These are phyloP conservation scores for Orbilia javanica DNA, from an alignment of 2,329 filamentous ascomycete genomes.

Conservation along the genomic window DNA sequence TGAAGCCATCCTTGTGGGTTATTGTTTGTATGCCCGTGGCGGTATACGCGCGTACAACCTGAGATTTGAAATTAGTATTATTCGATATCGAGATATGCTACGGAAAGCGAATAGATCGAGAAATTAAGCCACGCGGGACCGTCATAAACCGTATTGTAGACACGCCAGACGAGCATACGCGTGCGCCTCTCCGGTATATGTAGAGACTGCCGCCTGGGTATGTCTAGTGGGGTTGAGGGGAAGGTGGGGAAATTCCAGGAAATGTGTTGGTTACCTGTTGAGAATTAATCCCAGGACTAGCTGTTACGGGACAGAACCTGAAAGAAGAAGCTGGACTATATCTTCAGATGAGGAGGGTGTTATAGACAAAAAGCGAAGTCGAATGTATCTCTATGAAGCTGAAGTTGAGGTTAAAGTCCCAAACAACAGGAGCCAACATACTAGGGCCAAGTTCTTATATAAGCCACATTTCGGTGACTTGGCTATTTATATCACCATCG, in stretches of 20 bases:
- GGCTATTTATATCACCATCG: background rate
- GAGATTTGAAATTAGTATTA: background rate
- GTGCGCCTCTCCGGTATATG: background rate
- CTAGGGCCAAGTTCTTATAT: constrained; percentile 22
- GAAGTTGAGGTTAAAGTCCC: background rate
- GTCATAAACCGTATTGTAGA: background rate
- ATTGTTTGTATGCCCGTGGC: no score
- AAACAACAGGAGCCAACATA: background rate
- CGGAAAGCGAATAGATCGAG: background rate
- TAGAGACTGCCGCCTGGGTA: no score
- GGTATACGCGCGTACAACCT: background rate
- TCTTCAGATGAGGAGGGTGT: background rate
- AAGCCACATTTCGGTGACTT: constrained; percentile 6
- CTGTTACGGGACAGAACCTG: background rate
- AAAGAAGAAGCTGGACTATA: background rate
- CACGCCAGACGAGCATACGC: no score
- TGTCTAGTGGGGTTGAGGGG: background rate
- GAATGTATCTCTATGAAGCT: no score
- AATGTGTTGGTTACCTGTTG: background rate
- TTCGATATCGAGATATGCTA: background rate
- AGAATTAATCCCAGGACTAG: no score
- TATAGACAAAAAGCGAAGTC: background rate
- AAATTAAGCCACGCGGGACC: background rate
- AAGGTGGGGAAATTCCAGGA: background rate
- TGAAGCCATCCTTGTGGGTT: constrained; percentile 26